A percentile compares a stretch with the other conserved stretches of the same genome.
Evolutionary conservation across 352 stramenopile genomes (phyloP).

Genomic region (Pythium phragmitis): DNA sequence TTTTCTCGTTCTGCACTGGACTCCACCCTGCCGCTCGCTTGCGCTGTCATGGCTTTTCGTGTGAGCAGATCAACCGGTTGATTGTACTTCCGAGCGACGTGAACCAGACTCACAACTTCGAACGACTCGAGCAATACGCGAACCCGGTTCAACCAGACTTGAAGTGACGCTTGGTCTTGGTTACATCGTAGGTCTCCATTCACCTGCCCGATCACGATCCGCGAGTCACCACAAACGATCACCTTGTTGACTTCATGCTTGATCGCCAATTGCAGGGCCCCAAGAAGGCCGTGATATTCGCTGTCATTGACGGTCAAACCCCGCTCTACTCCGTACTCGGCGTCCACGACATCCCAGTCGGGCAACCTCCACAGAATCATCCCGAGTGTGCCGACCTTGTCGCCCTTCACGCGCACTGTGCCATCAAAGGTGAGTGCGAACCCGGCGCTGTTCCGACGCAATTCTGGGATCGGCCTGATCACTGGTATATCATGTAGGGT

Average conservation of each 20-base stretch:
- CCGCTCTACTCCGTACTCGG: background rate
- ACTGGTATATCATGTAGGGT: slow-evolving; percentile 3
- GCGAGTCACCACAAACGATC: slow-evolving; percentile 9
- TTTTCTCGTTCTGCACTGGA: no score
- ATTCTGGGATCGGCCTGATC: slow-evolving; percentile 13
- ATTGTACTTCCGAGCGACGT: slow-evolving; percentile 10
- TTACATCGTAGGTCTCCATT: slow-evolving; percentile 8
- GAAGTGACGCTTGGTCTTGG: background rate
- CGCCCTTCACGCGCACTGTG: slow-evolving; percentile 2
- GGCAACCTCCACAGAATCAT: background rate
- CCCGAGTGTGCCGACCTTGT: background rate
- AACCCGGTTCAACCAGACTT: slow-evolving; percentile 2
- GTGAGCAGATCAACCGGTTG: slow-evolving; percentile 1
- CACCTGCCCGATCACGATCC: slow-evolving; percentile 10
- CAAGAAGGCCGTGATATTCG: background rate
- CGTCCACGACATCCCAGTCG: background rate
- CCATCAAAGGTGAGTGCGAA: slow-evolving; percentile 16
- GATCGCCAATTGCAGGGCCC: background rate
- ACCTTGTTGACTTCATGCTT: background rate
- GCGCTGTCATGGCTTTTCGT: no score
- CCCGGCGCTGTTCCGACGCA: background rate
- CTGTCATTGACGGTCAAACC: background rate
- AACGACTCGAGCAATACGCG: no score
- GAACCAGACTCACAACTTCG: no score
- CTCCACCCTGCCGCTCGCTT: no score